phyloP scores from a whole-genome alignment of 2,329 filamentous ascomycete species.

The Pseudocercospora fuligena region DNA sequence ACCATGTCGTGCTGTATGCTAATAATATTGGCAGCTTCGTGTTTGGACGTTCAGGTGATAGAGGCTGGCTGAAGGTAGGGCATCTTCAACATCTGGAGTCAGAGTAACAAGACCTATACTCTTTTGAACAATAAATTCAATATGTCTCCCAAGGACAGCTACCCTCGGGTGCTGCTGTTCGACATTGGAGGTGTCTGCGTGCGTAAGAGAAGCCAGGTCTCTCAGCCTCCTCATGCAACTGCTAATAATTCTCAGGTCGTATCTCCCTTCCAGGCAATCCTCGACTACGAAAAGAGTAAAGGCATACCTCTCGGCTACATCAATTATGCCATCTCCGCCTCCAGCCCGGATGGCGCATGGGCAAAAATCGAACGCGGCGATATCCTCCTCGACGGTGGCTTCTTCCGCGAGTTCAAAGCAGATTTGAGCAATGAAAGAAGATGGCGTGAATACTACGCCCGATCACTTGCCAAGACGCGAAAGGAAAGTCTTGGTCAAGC shows the following conservation, averaged over 20 bases:
- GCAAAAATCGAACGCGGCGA: constrained; percentile 85
- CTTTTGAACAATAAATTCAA: constrained; percentile 31
- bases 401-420: constrained; percentile 74
- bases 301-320: constrained; percentile 86
- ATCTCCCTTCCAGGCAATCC: constrained; percentile 90
- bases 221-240: neutral
- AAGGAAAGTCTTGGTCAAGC: constrained; percentile 50
- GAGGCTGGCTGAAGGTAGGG: constrained; percentile 4
- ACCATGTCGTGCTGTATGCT: neutral
- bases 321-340: constrained; percentile 83
- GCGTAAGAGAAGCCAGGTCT: constrained; percentile 52
- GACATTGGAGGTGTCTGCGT: constrained; percentile 98
- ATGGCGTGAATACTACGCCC: constrained; percentile 67
- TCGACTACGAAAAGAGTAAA: constrained; percentile 81
- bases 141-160: constrained; percentile 29
- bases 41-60: neutral
- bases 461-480: constrained; percentile 31
- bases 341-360: constrained; percentile 81
- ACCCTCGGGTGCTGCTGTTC: constrained; percentile 79
- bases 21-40: neutral
- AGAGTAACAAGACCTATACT: constrained; percentile 29
- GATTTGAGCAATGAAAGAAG: constrained; percentile 71
- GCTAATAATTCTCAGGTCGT: constrained; percentile 64
- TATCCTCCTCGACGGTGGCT: constrained; percentile 72
- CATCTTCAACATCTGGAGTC: constrained; percentile 24